These are phyloP conservation scores for Xerocomellus dryophilus DNA, from an alignment of 768 basidiomycete genomes.

Conservation along the genomic window DNA sequence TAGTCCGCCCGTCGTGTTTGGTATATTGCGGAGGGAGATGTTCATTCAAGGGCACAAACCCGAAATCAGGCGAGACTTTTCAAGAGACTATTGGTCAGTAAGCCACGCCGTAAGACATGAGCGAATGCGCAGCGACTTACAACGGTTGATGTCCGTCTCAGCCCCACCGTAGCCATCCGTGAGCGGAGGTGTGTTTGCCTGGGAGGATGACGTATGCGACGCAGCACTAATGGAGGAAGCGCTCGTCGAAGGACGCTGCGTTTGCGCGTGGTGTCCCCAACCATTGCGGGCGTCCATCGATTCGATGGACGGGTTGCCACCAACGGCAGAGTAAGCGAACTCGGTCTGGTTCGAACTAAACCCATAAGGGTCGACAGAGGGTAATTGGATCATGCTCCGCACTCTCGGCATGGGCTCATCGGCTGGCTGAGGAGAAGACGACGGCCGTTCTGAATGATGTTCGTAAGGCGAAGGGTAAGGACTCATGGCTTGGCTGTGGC, in stretches of 20 bases:
- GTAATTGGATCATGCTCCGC: constrained; percentile 80
- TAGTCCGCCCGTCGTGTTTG: constrained; percentile 52
- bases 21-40: constrained; percentile 64
- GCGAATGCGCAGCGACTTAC: constrained; percentile 50
- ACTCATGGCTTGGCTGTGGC: constrained; percentile 84
- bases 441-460: constrained; percentile 62
- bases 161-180: constrained; percentile 56
- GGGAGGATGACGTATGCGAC: constrained; percentile 72
- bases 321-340: constrained; percentile 75
- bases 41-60: constrained; percentile 79
- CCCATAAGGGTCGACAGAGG: constrained; percentile 64
- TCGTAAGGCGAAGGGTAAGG: constrained; percentile 85
- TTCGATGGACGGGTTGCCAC: constrained; percentile 39
- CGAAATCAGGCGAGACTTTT: constrained; percentile 80
- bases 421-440: constrained; percentile 67
- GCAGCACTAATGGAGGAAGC: constrained; percentile 76
- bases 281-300: constrained; percentile 39
- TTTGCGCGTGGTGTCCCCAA: constrained; percentile 39
- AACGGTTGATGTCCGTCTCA: constrained; percentile 78
- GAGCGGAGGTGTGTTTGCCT: constrained; percentile 79
- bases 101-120: constrained; percentile 38
- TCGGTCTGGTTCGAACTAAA: constrained; percentile 69
- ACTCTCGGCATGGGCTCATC: constrained; percentile 65
- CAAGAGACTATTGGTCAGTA: constrained; percentile 46
- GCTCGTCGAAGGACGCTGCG: constrained; percentile 64